These are phyloP conservation scores for Arctium lappa DNA, from an alignment of 129 eudicot genomes.

Conservation along the genomic window DNA sequence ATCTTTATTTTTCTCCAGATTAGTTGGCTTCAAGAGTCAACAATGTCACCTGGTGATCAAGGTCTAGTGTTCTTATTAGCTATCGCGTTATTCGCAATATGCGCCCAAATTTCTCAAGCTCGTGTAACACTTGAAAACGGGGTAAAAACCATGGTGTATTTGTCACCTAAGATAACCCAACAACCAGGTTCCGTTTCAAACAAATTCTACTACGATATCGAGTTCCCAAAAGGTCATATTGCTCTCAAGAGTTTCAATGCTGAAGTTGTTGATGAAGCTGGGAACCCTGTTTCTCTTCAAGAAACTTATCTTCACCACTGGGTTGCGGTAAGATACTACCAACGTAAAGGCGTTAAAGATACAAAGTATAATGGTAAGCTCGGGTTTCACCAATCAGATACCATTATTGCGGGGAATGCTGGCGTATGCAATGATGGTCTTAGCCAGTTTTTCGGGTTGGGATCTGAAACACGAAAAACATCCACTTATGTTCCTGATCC, in stretches of 20 bases:
- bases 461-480: slow-evolving; percentile 77
- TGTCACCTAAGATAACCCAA: slow-evolving; percentile 51
- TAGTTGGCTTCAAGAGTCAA: not conserved
- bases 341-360: slow-evolving; percentile 26
- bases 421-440: slow-evolving; percentile 54
- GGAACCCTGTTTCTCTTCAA: slow-evolving; percentile 55
- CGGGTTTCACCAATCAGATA: slow-evolving; percentile 41
- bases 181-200: slow-evolving; percentile 57
- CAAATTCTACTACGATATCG: slow-evolving; percentile 46
- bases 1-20: slow-evolving; percentile 6
- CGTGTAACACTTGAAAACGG: slow-evolving; percentile 29
- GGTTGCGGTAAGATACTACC: slow-evolving; percentile 48
- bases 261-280: slow-evolving; percentile 72
- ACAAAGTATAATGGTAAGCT: slow-evolving; percentile 5
- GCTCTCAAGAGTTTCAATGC: slow-evolving; percentile 60
- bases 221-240: slow-evolving; percentile 65
- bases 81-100: slow-evolving; percentile 22
- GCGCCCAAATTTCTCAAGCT: slow-evolving; percentile 26
- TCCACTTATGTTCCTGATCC: slow-evolving; percentile 70
- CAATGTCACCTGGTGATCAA: slow-evolving; percentile 29
- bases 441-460: slow-evolving; percentile 65
- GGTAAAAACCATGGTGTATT: slow-evolving; percentile 46
- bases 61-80: slow-evolving; percentile 11
- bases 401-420: slow-evolving; percentile 37
- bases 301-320: slow-evolving; percentile 76